Evolutionary conservation across 2,329 filamentous ascomycete species (phyloP), one percentile per base, ranked within the genome.

Genomic region (Alternaria infectoria): DNA sequence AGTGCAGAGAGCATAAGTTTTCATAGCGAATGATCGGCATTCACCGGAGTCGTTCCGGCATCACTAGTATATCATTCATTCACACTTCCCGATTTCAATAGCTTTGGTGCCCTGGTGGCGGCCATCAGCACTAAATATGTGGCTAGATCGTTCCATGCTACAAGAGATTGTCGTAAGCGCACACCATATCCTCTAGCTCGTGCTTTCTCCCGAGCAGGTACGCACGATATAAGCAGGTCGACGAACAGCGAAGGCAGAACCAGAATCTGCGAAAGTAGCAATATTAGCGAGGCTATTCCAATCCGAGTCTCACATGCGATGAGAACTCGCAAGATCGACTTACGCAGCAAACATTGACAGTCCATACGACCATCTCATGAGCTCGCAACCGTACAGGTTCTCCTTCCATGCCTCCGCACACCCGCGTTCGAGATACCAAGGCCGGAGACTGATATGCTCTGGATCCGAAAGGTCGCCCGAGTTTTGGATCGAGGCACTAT

Each of bases 341-440:
- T 49, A 70, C 69, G 54, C 47, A 36, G 65, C 54, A 55, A 66
- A 60, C 5, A 68, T n/a, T 1, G 63, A 45, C 6, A 69, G 15
- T 3, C 58, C 59, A 32, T 66, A 68, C 4, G 61, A 64, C n/a
- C 36, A 54, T 19, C 45, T 69, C 7, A 57, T 47, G 3, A 54
- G 51, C 6, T 49, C 23, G 19, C 67, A 71, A 28, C 45, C 64
- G 36, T 36, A 43, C 19, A 25, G 19, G n/a, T 43, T 65, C 21
- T 17, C 11, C 12, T 6, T 8, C 43, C 56, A 50, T 13, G 57
- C 65, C 19, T 61, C 61, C 9, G 36, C 44, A 45, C 67, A 72
- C 13, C 46, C 60, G 25, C 51, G 59, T 4, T 69, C 64, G 8
- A 71, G 57, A 46, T 74, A 71, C 69, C 70, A 72, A 13, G 69